Evolutionary conservation across 2,329 filamentous ascomycete genomes (phyloP), one percentile per base, ranked within the genome.

Genomic region (Penicillium sumatraense): DNA sequence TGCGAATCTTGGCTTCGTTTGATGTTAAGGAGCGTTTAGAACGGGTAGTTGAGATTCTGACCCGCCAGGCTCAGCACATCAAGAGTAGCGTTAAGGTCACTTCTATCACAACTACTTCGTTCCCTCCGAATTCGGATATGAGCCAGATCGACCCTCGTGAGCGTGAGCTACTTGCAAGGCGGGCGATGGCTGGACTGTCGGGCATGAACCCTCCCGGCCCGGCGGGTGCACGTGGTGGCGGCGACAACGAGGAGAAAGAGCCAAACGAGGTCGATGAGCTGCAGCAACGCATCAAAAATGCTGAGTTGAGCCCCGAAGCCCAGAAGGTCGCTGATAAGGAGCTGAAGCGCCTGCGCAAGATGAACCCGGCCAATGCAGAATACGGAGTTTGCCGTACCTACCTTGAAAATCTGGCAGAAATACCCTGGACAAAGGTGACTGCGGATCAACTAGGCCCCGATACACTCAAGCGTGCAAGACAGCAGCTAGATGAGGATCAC

Each of bases 281-380:
- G 44, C 90, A 92, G 76, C 93, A 93, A 78, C 91, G 89, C 70
- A 80, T 99, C 8, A 86, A 95, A 46, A 88, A 87, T 42, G 93
- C 93, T 0, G 86, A 89, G 60, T 81, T 99, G 38, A 89, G 89
- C 0, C 83, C 89, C 0, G 95, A 99, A 61, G 93, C 92, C 6
- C 84, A 88, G 58, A 97, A 95, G 77, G 86, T 96, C n/a, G 93
- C 92, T 1, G 89, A 96, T 54, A 85, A 93, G 50, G 95, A 99
- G 73, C 74, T 99, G 44, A 90, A 91, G 68, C 83, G 95, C 20
- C 77, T 99, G 58, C 90, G 90, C 68, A 96, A 96, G 79, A 98
- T 98, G 91, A 93, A 91, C 68, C 93, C 95, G 0, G 91, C 91
- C 48, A 95, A 98, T 70, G 93, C 96, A 33, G 95, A 99, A 69